Conservation (phyloP, 2,329 filamentous ascomycete species). For the Neofusicoccum laricinum region DNA sequence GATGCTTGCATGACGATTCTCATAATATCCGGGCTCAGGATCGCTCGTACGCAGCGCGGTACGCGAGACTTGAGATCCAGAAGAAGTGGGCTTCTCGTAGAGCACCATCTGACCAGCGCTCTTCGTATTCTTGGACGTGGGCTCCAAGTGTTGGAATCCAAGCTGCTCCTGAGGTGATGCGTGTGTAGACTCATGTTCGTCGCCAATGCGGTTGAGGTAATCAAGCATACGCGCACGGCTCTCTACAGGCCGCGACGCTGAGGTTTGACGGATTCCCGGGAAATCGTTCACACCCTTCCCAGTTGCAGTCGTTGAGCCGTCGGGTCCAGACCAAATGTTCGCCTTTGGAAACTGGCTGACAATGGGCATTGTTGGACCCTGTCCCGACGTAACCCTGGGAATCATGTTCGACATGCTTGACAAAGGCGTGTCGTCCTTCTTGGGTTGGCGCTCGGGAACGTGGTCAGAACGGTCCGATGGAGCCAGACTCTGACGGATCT, state of each 20-base stretch:
- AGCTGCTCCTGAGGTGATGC: not conserved
- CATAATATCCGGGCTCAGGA: conserved; percentile 3
- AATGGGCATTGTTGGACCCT: not conserved
- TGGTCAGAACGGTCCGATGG: not conserved
- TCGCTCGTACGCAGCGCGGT: not conserved
- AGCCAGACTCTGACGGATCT: conserved; percentile 2
- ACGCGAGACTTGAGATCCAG: conserved; percentile 6
- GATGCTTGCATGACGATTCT: not conserved
- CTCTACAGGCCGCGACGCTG: not conserved
- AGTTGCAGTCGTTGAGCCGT: not conserved
- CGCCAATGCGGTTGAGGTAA: conserved; percentile 6
- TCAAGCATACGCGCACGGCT: conserved; percentile 14
- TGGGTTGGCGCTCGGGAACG: not conserved
- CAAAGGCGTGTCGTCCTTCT: not conserved
- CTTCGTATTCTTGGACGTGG: not conserved
- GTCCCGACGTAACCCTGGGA: not conserved
- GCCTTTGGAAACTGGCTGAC: not conserved
- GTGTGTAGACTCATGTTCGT: not conserved
- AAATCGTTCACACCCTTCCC: not conserved
- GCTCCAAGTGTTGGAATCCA: not conserved
- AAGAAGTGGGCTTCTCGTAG: not conserved
- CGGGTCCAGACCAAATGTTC: not conserved
- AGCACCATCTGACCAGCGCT: not conserved
- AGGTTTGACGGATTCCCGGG: not conserved
- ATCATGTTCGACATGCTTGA: not conserved